These are phyloP conservation scores for Xylaria grammica DNA, from an alignment of 495 filamentous ascomycete genomes.

Conservation along the genomic window DNA sequence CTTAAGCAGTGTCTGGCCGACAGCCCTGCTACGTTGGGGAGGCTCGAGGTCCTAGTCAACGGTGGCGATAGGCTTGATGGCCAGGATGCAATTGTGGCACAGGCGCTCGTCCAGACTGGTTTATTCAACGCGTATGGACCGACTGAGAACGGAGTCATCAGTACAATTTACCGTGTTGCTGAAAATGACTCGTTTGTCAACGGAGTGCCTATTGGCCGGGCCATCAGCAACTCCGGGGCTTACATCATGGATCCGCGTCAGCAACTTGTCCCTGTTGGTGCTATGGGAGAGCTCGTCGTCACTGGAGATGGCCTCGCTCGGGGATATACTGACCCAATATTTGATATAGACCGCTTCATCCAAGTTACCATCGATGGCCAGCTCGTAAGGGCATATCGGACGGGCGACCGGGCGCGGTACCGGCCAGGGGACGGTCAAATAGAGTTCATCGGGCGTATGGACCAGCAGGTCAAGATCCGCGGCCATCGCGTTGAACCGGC, in stretches of 20 bases:
- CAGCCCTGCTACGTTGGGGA: slow-evolving; percentile 1
- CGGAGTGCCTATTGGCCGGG: slow-evolving; percentile 20
- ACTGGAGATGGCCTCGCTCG: slow-evolving; percentile 23
- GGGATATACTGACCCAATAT: slow-evolving; percentile 21
- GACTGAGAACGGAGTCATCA: slow-evolving; percentile 24
- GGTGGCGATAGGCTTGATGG: slow-evolving; percentile 19
- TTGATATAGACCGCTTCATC: slow-evolving; percentile 17
- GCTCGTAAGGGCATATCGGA: slow-evolving; percentile 36
- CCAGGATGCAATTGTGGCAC: slow-evolving; percentile 19
- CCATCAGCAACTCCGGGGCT: slow-evolving; percentile 22
- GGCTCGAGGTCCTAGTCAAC: slow-evolving; percentile 9
- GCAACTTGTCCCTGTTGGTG: slow-evolving; percentile 18
- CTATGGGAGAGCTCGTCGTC: slow-evolving; percentile 24
- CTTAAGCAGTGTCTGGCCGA: slow-evolving; percentile 15
- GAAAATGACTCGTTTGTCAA: slow-evolving; percentile 16
- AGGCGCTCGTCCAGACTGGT: slow-evolving; percentile 9
- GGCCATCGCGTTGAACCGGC: slow-evolving; percentile 51
- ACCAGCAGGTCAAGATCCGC: slow-evolving; percentile 54
- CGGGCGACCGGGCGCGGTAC: slow-evolving; percentile 42
- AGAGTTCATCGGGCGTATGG: slow-evolving; percentile 48
- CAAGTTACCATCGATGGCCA: slow-evolving; percentile 19
- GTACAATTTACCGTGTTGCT: slow-evolving; percentile 8
- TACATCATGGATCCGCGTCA: slow-evolving; percentile 20
- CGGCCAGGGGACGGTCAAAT: slow-evolving; percentile 45
- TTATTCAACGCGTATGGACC: slow-evolving; percentile 23